Conservation (phyloP, 768 basidiomycete species). For the Pleurotus salmoneostramineus region DNA sequence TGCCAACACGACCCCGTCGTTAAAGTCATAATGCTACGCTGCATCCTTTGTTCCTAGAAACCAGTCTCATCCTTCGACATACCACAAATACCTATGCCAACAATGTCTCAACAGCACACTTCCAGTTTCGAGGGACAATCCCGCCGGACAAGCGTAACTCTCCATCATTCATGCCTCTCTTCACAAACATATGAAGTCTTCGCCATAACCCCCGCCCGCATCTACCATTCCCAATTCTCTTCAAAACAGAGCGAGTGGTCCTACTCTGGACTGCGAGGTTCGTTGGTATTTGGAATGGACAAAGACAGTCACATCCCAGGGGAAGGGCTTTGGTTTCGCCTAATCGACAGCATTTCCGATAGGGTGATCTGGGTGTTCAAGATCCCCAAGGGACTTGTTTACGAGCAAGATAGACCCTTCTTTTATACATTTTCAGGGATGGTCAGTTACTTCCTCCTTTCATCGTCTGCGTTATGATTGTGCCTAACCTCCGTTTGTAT, state of each 20-base stretch:
- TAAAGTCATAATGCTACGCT: background rate
- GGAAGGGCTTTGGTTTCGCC: conserved; percentile 56
- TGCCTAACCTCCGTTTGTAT: background rate
- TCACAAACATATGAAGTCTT: conserved; percentile 40
- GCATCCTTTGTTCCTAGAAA: background rate
- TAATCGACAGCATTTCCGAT: conserved; percentile 52
- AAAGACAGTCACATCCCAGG: conserved; percentile 14
- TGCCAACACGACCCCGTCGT: background rate
- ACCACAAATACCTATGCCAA: background rate
- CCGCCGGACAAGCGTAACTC: conserved; percentile 2
- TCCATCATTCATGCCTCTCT: conserved; percentile 25
- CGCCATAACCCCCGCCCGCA: conserved; percentile 50
- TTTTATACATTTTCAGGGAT: conserved; percentile 88
- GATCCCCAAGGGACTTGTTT: conserved; percentile 57
- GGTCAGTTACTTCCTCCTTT: conserved; percentile 32
- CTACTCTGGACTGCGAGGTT: conserved; percentile 57
- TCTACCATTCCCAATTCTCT: conserved; percentile 59
- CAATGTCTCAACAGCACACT: conserved; percentile 1
- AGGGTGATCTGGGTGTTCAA: conserved; percentile 69
- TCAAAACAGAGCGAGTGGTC: conserved; percentile 48
- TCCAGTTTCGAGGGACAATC: conserved; percentile 5
- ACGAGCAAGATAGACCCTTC: conserved; percentile 83
- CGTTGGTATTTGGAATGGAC: conserved; percentile 51
- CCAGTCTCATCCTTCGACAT: background rate
- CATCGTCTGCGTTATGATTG: background rate